Percentiles rank a stretch among this genome's conserved stretches.
Evolutionary conservation across 2,329 filamentous ascomycete species (phyloP).

Genomic region (Lomentospora prolificans): DNA sequence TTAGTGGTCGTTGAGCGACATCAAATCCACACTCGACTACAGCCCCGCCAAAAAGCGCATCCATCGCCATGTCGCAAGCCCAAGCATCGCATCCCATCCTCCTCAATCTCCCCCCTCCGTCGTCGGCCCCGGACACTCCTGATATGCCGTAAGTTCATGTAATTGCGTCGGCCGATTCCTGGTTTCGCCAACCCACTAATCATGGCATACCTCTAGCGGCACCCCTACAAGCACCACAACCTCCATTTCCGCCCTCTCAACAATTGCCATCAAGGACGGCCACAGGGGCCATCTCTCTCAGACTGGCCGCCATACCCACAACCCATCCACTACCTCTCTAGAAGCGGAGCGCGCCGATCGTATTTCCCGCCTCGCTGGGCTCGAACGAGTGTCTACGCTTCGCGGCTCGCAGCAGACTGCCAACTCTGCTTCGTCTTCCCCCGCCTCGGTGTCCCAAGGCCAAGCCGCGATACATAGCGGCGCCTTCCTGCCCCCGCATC

Average conservation of each 20-base stretch:
- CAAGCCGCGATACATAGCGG: neutral
- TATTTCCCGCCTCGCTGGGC: conserved; percentile 87
- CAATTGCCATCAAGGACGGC: conserved; percentile 92
- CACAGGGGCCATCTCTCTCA: conserved; percentile 69
- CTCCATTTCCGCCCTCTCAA: conserved; percentile 82
- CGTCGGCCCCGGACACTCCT: conserved; percentile 75
- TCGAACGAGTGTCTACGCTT: conserved; percentile 76
- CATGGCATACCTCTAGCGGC: conserved; percentile 52
- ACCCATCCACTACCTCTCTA: conserved; percentile 59
- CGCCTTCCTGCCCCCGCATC: conserved; percentile 15
- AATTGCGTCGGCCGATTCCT: neutral
- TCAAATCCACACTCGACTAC: neutral
- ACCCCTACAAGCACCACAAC: conserved; percentile 90
- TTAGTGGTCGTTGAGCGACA: neutral
- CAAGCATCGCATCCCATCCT: conserved; percentile 46
- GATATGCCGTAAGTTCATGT: conserved; percentile 78
- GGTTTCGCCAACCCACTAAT: neutral
- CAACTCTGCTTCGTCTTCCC: conserved; percentile 14
- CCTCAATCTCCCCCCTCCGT: conserved; percentile 75
- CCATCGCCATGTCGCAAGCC: conserved; percentile 26
- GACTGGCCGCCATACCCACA: conserved; percentile 33
- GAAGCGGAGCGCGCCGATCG: conserved; percentile 91
- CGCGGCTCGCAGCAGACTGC: conserved; percentile 32
- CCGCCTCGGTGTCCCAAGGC: neutral
- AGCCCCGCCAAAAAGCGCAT: neutral